Percentiles rank a stretch among this genome's conserved stretches.
phyloP scores from a whole-genome alignment of 331 rosid species.

The Saraca asoca region DNA sequence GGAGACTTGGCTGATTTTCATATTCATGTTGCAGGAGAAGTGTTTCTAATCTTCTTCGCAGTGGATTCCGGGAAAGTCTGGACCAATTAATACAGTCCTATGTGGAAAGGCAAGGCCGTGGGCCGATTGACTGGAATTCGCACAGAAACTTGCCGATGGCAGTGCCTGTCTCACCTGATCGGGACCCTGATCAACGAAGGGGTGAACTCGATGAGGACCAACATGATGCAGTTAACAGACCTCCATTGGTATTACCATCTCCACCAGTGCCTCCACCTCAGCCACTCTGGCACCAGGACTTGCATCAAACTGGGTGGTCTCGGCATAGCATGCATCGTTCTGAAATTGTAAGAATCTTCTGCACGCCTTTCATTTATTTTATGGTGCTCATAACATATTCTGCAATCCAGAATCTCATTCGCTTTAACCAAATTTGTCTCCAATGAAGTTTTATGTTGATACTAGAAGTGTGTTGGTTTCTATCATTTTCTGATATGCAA shows the following conservation, averaged over 20 bases:
- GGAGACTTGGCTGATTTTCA: conserved; percentile 28
- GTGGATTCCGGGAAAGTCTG: conserved; percentile 98
- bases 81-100: conserved; percentile 96
- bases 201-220: conserved; percentile 78
- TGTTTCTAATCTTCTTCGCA: conserved; percentile 98
- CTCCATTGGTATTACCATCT: conserved; percentile 77
- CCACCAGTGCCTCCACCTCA: conserved; percentile 99
- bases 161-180: conserved; percentile 67
- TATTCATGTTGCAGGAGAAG: conserved; percentile 75
- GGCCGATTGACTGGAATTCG: conserved; percentile 99
- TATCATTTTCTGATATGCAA: conserved; percentile 20
- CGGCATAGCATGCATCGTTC: conserved; percentile 97
- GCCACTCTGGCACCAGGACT: conserved; percentile 95
- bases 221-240: conserved; percentile 72
- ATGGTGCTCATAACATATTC: background rate
- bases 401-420: background rate
- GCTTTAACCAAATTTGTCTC: conserved; percentile 3
- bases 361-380: conserved; percentile 1
- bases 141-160: conserved; percentile 84
- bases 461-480: conserved; percentile 9
- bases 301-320: conserved; percentile 93
- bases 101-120: conserved; percentile 90
- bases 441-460: conserved; percentile 1
- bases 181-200: conserved; percentile 69
- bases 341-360: conserved; percentile 74